Evolutionary conservation across 2,329 filamentous ascomycete genomes (phyloP).

Genomic region (Diaporthe longicolla): DNA sequence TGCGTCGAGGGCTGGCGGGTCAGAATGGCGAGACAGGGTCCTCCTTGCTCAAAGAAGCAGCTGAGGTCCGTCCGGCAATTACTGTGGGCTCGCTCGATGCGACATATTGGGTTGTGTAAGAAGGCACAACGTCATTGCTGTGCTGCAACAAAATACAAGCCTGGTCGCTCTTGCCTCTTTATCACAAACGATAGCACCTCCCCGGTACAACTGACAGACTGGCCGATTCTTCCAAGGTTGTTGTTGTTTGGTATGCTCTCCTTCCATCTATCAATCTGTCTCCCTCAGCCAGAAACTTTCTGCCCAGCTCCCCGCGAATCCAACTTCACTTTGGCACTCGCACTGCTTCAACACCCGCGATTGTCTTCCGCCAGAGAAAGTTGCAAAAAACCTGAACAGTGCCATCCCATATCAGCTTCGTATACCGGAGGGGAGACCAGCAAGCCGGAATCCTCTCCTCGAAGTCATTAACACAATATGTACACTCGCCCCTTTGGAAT

Average conservation of each 20-base stretch:
- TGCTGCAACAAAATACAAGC: background rate
- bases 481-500: background rate
- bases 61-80: slow-evolving; percentile 28
- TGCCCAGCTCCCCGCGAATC: background rate
- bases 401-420: background rate
- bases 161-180: slow-evolving; percentile 4
- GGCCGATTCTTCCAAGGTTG: background rate
- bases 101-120: background rate
- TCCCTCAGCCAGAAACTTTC: background rate
- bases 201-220: background rate
- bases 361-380: background rate
- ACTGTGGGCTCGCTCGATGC: slow-evolving; percentile 28
- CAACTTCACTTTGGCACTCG: no score
- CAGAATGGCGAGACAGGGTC: slow-evolving; percentile 21
- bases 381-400: background rate
- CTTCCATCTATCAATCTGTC: background rate
- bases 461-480: background rate
- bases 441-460: background rate
- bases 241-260: background rate
- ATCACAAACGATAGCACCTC: background rate
- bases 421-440: background rate
- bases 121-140: background rate
- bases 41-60: slow-evolving; percentile 23
- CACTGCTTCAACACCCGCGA: background rate
- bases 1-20: slow-evolving; percentile 16